Percentiles rank a stretch among this genome's conserved stretches.
phyloP scores from a whole-genome alignment of 768 basidiomycete genomes.

The Cubamyces lactineus region DNA sequence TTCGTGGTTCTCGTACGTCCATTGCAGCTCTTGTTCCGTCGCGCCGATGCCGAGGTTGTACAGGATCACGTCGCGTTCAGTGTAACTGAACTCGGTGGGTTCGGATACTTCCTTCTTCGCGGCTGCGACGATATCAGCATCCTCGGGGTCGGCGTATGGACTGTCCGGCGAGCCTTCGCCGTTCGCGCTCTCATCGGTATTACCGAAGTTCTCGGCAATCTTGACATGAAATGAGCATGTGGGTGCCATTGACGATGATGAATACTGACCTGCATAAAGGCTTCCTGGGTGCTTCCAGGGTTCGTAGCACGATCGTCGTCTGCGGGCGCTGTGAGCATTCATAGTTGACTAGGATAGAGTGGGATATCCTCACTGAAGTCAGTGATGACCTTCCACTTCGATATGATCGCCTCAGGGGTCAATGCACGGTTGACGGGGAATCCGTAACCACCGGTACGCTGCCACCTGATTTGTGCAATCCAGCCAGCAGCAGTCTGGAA shows the following conservation, averaged over 20 bases:
- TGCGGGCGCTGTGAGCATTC: slow-evolving; percentile 32
- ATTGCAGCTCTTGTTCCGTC: slow-evolving; percentile 88
- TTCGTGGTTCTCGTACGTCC: slow-evolving; percentile 89
- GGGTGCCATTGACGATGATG: not conserved
- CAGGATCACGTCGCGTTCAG: slow-evolving; percentile 88
- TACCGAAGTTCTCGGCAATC: slow-evolving; percentile 63
- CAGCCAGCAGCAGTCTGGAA: slow-evolving; percentile 93
- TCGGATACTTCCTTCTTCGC: slow-evolving; percentile 69
- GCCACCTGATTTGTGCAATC: slow-evolving; percentile 93
- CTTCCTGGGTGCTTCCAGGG: slow-evolving; percentile 74
- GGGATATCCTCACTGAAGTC: slow-evolving; percentile 65
- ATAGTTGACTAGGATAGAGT: not conserved
- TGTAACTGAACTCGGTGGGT: slow-evolving; percentile 69
- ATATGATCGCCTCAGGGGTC: slow-evolving; percentile 78
- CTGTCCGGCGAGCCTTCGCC: slow-evolving; percentile 28
- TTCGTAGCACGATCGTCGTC: slow-evolving; percentile 84
- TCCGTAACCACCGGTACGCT: slow-evolving; percentile 82
- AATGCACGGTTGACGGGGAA: slow-evolving; percentile 80
- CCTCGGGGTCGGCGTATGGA: slow-evolving; percentile 75
- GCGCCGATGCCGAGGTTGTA: slow-evolving; percentile 97
- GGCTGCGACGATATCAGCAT: slow-evolving; percentile 78
- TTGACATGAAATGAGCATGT: slow-evolving; percentile 24
- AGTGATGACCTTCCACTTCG: slow-evolving; percentile 84
- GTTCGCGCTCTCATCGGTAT: slow-evolving; percentile 38
- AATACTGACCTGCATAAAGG: slow-evolving; percentile 65